Evolutionary conservation across 306 rosid species (phyloP).

Genomic region (Ochetophila trinervis): DNA sequence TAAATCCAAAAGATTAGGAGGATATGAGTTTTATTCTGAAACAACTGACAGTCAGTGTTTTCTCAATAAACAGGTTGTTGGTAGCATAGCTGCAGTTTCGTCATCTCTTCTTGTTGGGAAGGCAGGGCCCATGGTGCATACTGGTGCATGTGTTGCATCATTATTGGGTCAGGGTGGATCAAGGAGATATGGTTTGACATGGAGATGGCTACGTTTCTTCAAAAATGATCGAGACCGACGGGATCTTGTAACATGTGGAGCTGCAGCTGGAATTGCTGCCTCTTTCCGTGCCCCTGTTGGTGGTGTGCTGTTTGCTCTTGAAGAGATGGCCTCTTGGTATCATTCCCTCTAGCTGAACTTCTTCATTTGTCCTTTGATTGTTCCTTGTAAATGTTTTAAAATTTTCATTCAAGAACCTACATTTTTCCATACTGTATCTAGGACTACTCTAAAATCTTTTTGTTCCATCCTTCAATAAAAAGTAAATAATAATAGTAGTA

Average conservation of each 20-base stretch:
- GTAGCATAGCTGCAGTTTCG: constrained; percentile 88
- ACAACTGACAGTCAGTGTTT: neutral
- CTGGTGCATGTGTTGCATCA: constrained; percentile 91
- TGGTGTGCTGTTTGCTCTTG: constrained; percentile 88
- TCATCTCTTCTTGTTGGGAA: constrained; percentile 80
- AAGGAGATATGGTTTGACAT: constrained; percentile 57
- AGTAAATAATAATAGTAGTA: no score
- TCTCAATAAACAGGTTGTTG: constrained; percentile 59
- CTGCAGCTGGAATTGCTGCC: constrained; percentile 97
- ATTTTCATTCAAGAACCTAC: neutral
- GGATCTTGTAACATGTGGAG: constrained; percentile 80
- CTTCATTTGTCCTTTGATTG: constrained; percentile 21
- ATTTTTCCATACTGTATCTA: neutral
- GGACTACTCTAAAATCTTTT: no score
- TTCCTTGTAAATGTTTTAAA: no score
- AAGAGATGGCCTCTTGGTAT: constrained; percentile 95
- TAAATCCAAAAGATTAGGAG: neutral
- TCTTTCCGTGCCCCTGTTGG: constrained; percentile 97
- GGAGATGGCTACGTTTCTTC: constrained; percentile 77
- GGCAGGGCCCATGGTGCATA: constrained; percentile 98
- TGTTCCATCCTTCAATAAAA: no score
- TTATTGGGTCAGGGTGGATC: constrained; percentile 88
- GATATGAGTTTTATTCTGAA: neutral
- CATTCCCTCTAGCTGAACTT: constrained; percentile 14
- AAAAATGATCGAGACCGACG: constrained; percentile 88